Base-by-base conservation (phyloP, 2,329 filamentous ascomycete species). In the Canariomyces notabilis region DNA sequence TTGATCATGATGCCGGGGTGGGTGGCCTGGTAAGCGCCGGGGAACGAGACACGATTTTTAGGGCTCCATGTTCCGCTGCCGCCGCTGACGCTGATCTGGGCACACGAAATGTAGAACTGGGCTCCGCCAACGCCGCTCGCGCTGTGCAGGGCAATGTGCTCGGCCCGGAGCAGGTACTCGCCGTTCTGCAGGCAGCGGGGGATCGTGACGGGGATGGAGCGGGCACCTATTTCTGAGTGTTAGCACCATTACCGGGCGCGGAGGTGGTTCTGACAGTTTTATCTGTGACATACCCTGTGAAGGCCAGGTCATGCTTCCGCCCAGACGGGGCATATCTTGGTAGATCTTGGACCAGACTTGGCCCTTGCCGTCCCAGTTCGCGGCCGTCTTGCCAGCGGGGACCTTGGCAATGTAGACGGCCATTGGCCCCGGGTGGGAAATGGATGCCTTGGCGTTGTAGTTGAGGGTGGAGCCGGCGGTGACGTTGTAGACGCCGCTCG, bases 101-200 rank as follows among this genome's bases (percentile, higher is more conserved):
- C 66, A 44, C 67, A 71, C 15, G 64, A 65, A 38, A 74, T 62
- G 51, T 74, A 74, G 34, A 70, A 66, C 60, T 75, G 71, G 4
- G 72, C 72, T 3, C 71, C 71, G 4, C 67, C 66, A 5, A 59
- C 57, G 7, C 55, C 56, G 31, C 64, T 57, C 3, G 72, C 71
- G 39, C 57, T 61, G 58, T 76, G 72, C 8, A 76, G 64, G 4
- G 64, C 72, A 44, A 75, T 69, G 49, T 75, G 71, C 59, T 76
- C 72, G 15, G 70, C 67, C 12, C 72, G 67, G 4, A 75, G 58
- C 20, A 75, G 66, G 53, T 76, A 75, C 49, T 74, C 69, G 43
- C 73, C 72, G n/a, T 70, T 57, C 0, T 66, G 62, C n/a, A 74
- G 66, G 45, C 67, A 72, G 31, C 56, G 54, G 11, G 72, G 72